phyloP scores from a whole-genome alignment of 1,139 yeast species.

The Yamadazyma conglobata region DNA sequence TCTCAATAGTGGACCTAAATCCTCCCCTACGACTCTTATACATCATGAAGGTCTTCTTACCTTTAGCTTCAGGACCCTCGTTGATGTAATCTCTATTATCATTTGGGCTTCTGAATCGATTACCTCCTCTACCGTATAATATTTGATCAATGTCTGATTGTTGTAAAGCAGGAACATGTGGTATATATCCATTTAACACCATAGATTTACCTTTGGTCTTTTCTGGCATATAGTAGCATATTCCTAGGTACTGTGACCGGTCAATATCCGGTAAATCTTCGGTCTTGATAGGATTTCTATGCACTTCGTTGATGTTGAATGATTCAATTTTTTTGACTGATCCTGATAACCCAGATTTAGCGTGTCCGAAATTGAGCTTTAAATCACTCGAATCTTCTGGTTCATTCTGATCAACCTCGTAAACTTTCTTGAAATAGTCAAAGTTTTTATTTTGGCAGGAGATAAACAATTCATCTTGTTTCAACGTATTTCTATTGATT shows the following conservation, averaged over 20 bases:
- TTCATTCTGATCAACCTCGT: constrained; percentile 27
- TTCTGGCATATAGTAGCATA: constrained; percentile 56
- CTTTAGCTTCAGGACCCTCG: constrained; percentile 41
- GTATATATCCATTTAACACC: constrained; percentile 75
- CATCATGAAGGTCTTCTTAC: constrained; percentile 29
- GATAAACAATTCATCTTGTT: constrained; percentile 57
- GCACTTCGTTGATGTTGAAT: constrained; percentile 45
- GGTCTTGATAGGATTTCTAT: constrained; percentile 59
- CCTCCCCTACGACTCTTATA: constrained; percentile 43
- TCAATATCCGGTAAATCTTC: constrained; percentile 58
- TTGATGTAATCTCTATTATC: constrained; percentile 40
- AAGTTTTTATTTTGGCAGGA: constrained; percentile 55
- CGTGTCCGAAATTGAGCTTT: constrained; percentile 40
- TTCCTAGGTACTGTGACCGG: constrained; percentile 51
- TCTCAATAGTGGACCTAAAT: constrained; percentile 27
- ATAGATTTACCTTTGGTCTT: constrained; percentile 67
- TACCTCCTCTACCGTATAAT: constrained; percentile 35
- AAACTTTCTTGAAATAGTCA: constrained; percentile 32
- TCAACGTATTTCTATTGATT: constrained; percentile 61
- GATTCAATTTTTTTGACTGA: constrained; percentile 40
- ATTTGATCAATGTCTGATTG: constrained; percentile 70
- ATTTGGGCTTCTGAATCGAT: constrained; percentile 30
- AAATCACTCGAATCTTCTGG: constrained; percentile 18
- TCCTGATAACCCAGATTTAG: constrained; percentile 67
- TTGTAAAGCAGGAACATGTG: constrained; percentile 58